Evolutionary conservation across 768 basidiomycete genomes (phyloP), one percentile per base, ranked within the genome.

Genomic region (Termitomyces sp.): DNA sequence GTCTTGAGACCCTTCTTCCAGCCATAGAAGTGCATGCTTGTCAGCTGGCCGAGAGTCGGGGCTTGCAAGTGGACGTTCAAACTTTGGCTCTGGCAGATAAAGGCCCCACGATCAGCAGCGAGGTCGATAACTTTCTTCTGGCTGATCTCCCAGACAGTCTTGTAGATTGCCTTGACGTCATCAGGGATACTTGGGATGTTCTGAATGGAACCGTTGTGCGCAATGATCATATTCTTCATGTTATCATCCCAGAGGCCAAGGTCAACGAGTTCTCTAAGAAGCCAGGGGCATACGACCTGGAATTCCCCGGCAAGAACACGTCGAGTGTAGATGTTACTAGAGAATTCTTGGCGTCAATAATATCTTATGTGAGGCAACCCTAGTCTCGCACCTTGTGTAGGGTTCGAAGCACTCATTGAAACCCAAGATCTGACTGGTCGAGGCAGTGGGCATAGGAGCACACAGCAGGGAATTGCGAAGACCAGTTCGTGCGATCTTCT

Each of bases 1-100:
- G 97, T 99, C 85, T 99, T 99, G 70, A 99, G 78, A 38, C 97
- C 97, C 78, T 94, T 94, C 84, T 96, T 96, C 97, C 97, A 98
- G n/a, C 95, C 97, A 72, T 98, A 98, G 81, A 96, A 96, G 75
- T 96, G 94, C 94, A 95, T 95, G 63, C 89, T 91, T 43, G 94
- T 96, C 64, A 99, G 80, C 74, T 99, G 96, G 9, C 93, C 93
- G 60, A 88, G 79, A 3, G 94, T 94, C 36, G 96, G 96, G 43
- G 89, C 80, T 71, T 92, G 87, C 52, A 99, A 76, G 73, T 98
- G 96, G 60, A 99, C 85, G 74, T 98, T 98, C 72, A 99, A 78
- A 63, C 88, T 91, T 77, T 98, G 96, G 66, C 87, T 89, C 75
- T 99, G 96, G 77, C 94, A 96, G 75, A 98, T 97, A 80, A 88